Evolutionary conservation across 2,329 filamentous ascomycete species (phyloP).

Genomic region (Coniochaeta hoffmannii): DNA sequence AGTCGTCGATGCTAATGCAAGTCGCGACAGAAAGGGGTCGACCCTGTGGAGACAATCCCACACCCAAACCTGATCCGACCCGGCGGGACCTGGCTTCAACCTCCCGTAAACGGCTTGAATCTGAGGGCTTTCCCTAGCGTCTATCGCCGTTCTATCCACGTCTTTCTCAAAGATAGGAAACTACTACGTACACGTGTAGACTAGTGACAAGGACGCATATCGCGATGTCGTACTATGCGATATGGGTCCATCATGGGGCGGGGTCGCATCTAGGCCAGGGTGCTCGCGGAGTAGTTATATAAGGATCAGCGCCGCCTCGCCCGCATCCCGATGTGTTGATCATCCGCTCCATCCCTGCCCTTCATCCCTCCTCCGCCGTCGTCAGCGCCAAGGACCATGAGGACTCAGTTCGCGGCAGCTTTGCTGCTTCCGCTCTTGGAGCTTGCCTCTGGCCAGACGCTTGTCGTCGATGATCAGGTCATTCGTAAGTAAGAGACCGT

Average conservation of each 20-base stretch:
- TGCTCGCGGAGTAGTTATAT: neutral
- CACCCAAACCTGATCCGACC: neutral
- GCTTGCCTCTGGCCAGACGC: conserved; percentile 10
- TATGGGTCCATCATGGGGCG: neutral
- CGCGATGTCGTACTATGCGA: neutral
- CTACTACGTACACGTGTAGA: too few species aligned
- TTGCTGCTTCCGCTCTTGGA: conserved; percentile 1
- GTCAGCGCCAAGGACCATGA: neutral
- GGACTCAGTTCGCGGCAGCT: neutral
- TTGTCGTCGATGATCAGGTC: conserved; percentile 11
- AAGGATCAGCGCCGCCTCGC: neutral
- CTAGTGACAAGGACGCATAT: neutral
- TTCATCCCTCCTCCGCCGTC: neutral
- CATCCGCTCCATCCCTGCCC: neutral
- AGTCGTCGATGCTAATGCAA: neutral
- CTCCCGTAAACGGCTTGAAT: neutral
- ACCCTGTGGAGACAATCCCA: neutral
- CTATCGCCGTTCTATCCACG: neutral
- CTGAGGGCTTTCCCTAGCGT: neutral
- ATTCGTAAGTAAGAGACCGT: conserved; percentile 7
- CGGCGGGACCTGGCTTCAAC: neutral
- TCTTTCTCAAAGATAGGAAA: too few species aligned
- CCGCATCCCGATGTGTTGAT: neutral
- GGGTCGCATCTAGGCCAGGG: neutral
- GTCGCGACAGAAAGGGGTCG: neutral